Evolutionary conservation across 148 eudicot genomes (phyloP).

Genomic region (Vaccinium vitisidaea): DNA sequence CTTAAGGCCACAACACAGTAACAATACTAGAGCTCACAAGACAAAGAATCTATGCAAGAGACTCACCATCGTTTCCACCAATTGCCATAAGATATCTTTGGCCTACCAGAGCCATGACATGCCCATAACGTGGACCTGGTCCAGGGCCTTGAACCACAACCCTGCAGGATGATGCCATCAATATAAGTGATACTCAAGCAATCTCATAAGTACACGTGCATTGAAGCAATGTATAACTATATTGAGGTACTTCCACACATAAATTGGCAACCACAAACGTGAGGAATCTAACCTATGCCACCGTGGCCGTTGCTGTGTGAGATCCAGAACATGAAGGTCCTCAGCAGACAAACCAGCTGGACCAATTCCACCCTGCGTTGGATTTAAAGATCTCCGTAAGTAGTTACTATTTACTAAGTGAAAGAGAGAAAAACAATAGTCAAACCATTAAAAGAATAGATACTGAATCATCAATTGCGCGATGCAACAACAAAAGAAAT

Average conservation of each 20-base stretch:
- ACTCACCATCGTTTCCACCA: conserved; percentile 97
- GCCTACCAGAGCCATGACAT: conserved; percentile 99
- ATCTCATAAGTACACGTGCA: neutral
- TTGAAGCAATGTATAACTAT: neutral
- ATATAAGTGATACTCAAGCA: conserved; percentile 12
- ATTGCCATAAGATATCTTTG: conserved; percentile 99
- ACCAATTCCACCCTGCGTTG: conserved; percentile 87
- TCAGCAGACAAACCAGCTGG: conserved; percentile 99
- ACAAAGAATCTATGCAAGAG: neutral
- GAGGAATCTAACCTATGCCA: conserved; percentile 87
- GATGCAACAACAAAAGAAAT: neutral
- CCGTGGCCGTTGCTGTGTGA: conserved; percentile 87
- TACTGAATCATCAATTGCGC: neutral
- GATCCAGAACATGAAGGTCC: conserved; percentile 99
- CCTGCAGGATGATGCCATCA: conserved; percentile 37
- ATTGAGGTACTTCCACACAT: neutral
- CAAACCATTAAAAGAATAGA: neutral
- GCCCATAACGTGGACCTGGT: conserved; percentile 99
- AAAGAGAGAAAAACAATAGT: neutral
- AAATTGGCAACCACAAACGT: neutral
- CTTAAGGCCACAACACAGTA: conserved; percentile 1
- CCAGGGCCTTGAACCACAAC: conserved; percentile 99
- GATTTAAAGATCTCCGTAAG: conserved; percentile 10
- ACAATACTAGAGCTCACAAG: neutral
- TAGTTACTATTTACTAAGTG: neutral